A percentile compares a stretch with the other conserved stretches of the same genome.
Evolutionary conservation across 2,329 filamentous ascomycete species (phyloP).

Genomic region (Parastagonospora avenae): DNA sequence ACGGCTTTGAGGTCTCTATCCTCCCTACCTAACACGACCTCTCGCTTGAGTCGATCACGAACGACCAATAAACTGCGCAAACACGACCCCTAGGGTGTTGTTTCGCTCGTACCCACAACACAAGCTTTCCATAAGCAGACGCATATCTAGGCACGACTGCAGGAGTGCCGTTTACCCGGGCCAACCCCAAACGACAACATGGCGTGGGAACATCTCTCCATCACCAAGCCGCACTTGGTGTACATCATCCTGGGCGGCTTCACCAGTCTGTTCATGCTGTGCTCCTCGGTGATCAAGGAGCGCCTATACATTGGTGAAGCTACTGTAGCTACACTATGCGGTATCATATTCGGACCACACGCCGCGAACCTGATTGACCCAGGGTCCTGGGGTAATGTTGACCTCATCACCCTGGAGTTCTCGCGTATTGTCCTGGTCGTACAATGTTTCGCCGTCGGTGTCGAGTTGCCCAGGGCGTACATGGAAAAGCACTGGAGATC

Average conservation of each 20-base stretch:
- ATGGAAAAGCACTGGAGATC: conserved; percentile 99
- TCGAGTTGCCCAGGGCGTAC: conserved; percentile 89
- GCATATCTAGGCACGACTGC: conserved; percentile 10
- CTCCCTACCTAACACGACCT: conserved; percentile 30
- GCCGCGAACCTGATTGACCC: conserved; percentile 80
- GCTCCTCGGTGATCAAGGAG: conserved; percentile 97
- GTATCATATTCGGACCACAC: conserved; percentile 87
- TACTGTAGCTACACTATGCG: conserved; percentile 86
- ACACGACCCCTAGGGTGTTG: neutral
- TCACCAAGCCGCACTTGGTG: conserved; percentile 95
- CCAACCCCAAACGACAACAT: conserved; percentile 51
- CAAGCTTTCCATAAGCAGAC: conserved; percentile 19
- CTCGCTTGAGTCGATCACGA: neutral
- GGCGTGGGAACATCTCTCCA: conserved; percentile 79
- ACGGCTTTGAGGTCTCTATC: conserved; percentile 23
- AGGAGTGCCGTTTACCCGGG: conserved; percentile 6
- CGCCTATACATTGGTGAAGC: conserved; percentile 98
- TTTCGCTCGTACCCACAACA: neutral
- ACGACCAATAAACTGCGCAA: neutral
- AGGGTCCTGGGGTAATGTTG: conserved; percentile 77
- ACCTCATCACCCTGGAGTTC: conserved; percentile 87
- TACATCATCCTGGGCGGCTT: conserved; percentile 98
- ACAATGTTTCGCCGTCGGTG: conserved; percentile 89
- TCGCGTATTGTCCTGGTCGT: conserved; percentile 88
- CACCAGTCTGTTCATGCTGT: conserved; percentile 97